phyloP scores from a whole-genome alignment of 371 early-diverging fungal genomes.

The Batrachochytrium dendrobatidis region DNA sequence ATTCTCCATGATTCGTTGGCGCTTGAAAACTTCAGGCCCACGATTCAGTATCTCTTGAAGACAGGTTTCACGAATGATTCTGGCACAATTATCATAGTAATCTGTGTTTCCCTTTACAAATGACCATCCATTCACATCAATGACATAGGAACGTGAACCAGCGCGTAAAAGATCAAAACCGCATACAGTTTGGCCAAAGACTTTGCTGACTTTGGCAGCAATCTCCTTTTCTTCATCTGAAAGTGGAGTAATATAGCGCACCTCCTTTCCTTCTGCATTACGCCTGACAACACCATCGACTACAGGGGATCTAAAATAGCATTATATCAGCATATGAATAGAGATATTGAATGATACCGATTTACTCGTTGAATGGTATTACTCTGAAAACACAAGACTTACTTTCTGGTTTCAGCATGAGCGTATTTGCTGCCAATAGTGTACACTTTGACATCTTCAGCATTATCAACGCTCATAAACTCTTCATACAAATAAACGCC shows the following conservation, averaged over 20 bases:
- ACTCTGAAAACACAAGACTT: slow-evolving; percentile 14
- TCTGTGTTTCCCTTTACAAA: slow-evolving; percentile 96
- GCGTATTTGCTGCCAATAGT: slow-evolving; percentile 83
- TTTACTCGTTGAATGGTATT: neutral
- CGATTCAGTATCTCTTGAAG: neutral
- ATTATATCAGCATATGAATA: slow-evolving; percentile 6
- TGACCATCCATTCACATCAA: slow-evolving; percentile 99
- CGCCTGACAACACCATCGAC: slow-evolving; percentile 96
- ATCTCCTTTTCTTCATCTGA: slow-evolving; percentile 75
- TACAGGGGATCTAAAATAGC: slow-evolving; percentile 83
- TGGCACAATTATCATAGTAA: slow-evolving; percentile 87
- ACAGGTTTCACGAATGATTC: slow-evolving; percentile 50
- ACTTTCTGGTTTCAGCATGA: slow-evolving; percentile 97
- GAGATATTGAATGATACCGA: neutral
- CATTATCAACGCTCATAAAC: slow-evolving; percentile 86
- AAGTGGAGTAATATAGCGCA: slow-evolving; percentile 81
- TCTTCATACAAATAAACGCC: slow-evolving; percentile 95
- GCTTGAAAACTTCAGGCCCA: slow-evolving; percentile 9
- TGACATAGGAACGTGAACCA: slow-evolving; percentile 80
- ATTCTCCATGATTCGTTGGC: slow-evolving; percentile 44
- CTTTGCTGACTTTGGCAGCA: slow-evolving; percentile 68
- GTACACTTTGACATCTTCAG: slow-evolving; percentile 97
- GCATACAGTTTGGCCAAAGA: slow-evolving; percentile 91
- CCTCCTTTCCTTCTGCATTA: slow-evolving; percentile 95
- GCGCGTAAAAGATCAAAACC: slow-evolving; percentile 91